A percentile compares a stretch with the other conserved stretches of the same genome.
These are phyloP conservation scores for Leptographium galeiforme DNA, from an alignment of 2,329 filamentous ascomycete species.

Conservation along the genomic window DNA sequence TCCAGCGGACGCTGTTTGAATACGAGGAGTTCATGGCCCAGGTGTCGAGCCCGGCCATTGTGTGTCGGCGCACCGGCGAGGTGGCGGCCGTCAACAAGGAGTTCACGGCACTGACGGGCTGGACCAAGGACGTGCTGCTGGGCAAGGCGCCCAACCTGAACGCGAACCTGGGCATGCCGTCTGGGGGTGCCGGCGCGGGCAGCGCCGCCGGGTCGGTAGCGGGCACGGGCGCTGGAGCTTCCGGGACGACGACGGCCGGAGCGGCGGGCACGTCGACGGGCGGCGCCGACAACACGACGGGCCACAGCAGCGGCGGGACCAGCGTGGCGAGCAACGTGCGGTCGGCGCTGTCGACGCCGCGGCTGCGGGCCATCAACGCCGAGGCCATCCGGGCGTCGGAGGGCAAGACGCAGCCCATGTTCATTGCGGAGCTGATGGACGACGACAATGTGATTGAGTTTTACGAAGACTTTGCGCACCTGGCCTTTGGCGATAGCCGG, in stretches of 20 bases:
- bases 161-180: slow-evolving; percentile 51
- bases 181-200: slow-evolving; percentile 9
- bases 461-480: slow-evolving; percentile 85
- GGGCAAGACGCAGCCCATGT: slow-evolving; percentile 60
- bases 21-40: slow-evolving; percentile 87
- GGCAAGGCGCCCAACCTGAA: slow-evolving; percentile 83
- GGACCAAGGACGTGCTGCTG: slow-evolving; percentile 79
- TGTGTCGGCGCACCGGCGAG: slow-evolving; percentile 84
- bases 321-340: slow-evolving; percentile 60
- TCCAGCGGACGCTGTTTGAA: slow-evolving; percentile 83
- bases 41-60: slow-evolving; percentile 79
- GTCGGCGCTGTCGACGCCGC: slow-evolving; percentile 35
- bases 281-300: background rate
- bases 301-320: background rate
- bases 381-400: slow-evolving; percentile 22
- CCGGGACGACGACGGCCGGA: background rate
- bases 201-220: background rate
- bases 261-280: background rate
- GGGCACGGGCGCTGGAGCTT: background rate
- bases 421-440: slow-evolving; percentile 83
- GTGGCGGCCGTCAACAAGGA: slow-evolving; percentile 94
- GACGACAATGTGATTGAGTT: slow-evolving; percentile 89
- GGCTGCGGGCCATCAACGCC: slow-evolving; percentile 25
- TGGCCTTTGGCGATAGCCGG: slow-evolving; percentile 83
- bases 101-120: slow-evolving; percentile 89